Percentiles rank a stretch among this genome's conserved stretches.
Conservation (phyloP, 495 filamentous ascomycete species). For the Apiosordaria backusii region DNA sequence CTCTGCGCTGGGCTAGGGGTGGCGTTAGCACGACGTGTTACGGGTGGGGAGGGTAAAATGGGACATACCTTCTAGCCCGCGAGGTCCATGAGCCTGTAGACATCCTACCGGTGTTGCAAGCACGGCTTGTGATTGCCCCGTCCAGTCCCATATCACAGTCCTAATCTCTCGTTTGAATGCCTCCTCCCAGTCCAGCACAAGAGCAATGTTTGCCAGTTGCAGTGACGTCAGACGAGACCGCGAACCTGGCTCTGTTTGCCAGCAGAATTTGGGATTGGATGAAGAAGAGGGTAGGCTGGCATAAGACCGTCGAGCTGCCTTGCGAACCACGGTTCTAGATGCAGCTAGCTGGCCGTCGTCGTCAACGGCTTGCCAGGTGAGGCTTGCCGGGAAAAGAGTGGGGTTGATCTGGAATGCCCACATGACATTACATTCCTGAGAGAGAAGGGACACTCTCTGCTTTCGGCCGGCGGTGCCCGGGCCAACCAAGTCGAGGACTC, state of each 20-base stretch:
- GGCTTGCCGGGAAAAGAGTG: constrained; percentile 3
- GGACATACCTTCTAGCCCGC: constrained; percentile 5
- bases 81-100: not conserved
- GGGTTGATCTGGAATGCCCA: constrained; percentile 15
- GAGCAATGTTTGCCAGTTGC: constrained; percentile 13
- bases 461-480: not conserved
- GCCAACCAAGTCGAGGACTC: constrained; percentile 8
- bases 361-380: constrained; percentile 8
- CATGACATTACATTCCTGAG: constrained; percentile 10
- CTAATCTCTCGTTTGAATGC: constrained; percentile 12
- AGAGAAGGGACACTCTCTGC: not conserved
- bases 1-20: not conserved
- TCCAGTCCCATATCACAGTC: constrained; percentile 17
- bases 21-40: not conserved
- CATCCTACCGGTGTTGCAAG: constrained; percentile 7
- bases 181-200: constrained; percentile 11
- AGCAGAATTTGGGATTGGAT: constrained; percentile 5
- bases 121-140: not conserved
- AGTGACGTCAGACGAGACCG: constrained; percentile 4
- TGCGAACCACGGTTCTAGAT: not conserved
- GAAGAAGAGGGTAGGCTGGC: not conserved
- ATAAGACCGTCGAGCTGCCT: not conserved
- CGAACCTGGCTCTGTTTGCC: not conserved
- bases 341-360: constrained; percentile 4
- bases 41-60: not conserved